phyloP scores from a whole-genome alignment of 306 rosid genomes.

The Adenanthera pavonina region DNA sequence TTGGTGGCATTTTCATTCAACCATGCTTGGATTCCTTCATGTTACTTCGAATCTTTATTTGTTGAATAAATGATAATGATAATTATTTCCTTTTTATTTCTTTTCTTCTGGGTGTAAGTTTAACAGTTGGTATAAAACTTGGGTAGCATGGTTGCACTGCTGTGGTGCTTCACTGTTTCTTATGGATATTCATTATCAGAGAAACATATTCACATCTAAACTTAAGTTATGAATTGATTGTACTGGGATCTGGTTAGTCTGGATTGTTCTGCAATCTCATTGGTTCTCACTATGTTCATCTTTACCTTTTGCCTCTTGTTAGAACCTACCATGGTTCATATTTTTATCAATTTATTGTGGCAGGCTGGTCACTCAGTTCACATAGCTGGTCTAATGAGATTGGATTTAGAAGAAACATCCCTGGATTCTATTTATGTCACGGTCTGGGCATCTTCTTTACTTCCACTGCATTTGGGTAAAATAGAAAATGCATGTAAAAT shows the following conservation, averaged over 20 bases:
- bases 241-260: not conserved
- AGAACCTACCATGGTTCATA: slow-evolving; percentile 15
- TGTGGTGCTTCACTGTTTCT: not conserved
- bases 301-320: slow-evolving; percentile 8
- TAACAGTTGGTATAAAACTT: not conserved
- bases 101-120: not conserved
- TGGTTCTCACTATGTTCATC: not conserved
- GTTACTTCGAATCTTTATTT: not conserved
- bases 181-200: not conserved
- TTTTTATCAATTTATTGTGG: slow-evolving; percentile 38
- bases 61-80: not conserved
- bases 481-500: slow-evolving; percentile 70
- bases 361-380: slow-evolving; percentile 90
- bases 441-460: slow-evolving; percentile 91
- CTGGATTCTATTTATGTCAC: slow-evolving; percentile 75
- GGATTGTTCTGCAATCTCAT: slow-evolving; percentile 3
- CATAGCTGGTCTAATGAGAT: slow-evolving; percentile 90
- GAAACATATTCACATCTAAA: not conserved
- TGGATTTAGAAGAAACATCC: slow-evolving; percentile 80
- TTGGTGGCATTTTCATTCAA: not conserved
- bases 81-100: not conserved
- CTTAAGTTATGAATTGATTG: not conserved
- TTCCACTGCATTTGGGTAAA: slow-evolving; percentile 94
- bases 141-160: not conserved
- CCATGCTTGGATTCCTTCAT: not conserved